Percentiles rank a stretch among this genome's conserved stretches.
Conservation (phyloP, 177 flowering plant species). For the Telopea speciosissima region DNA sequence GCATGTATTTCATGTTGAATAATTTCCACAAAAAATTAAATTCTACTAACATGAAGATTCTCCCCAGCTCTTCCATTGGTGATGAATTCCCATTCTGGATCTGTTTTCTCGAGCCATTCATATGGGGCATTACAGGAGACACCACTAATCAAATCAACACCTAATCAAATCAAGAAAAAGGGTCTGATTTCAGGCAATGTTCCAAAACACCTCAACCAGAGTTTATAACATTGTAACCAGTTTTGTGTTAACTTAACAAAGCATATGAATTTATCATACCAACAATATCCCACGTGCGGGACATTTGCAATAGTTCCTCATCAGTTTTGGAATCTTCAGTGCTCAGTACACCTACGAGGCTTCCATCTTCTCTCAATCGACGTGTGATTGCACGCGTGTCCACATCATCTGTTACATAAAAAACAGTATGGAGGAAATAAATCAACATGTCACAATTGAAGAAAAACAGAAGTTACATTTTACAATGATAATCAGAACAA, state of each 20-base stretch:
- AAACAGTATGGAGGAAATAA: constrained; percentile 4
- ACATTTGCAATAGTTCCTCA: constrained; percentile 62
- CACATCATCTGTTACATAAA: constrained; percentile 66
- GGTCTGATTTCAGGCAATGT: neutral
- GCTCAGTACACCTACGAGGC: constrained; percentile 86
- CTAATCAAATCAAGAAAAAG: constrained; percentile 27
- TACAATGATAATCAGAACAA: too few species aligned
- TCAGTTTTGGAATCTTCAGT: constrained; percentile 46
- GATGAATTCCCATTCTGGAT: constrained; percentile 71
- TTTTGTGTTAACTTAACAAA: neutral
- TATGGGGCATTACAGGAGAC: constrained; percentile 77
- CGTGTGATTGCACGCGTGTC: constrained; percentile 97
- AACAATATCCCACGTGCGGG: constrained; percentile 83
- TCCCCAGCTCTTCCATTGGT: constrained; percentile 23
- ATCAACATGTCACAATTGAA: neutral
- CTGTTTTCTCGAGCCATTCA: constrained; percentile 81
- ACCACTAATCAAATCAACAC: constrained; percentile 84
- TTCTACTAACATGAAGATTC: constrained; percentile 50
- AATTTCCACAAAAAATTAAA: neutral
- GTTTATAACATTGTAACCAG: neutral
- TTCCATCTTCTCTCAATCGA: constrained; percentile 78
- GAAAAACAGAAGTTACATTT: neutral
- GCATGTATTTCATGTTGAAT: neutral
- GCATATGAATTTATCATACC: constrained; percentile 38
- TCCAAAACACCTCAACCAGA: neutral